Conservation (phyloP, 495 filamentous ascomycete species). For the Hypoxylon lenormandii region DNA sequence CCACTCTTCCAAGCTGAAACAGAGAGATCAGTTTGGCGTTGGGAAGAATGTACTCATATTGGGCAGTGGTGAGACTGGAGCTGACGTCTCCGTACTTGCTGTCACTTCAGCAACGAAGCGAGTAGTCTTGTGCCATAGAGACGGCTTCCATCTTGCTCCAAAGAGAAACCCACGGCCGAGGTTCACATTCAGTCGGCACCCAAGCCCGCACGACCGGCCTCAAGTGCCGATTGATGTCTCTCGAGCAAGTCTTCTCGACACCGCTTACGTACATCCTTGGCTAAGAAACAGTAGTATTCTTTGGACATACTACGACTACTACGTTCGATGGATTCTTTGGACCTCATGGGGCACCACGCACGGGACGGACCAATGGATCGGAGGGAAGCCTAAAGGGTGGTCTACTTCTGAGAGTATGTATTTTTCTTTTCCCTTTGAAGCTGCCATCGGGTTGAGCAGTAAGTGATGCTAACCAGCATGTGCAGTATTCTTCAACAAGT, state of each 20-base stretch:
- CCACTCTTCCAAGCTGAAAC: slow-evolving; percentile 57
- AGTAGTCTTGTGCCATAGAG: slow-evolving; percentile 57
- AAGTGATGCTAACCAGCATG: slow-evolving; percentile 1
- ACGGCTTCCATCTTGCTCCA: slow-evolving; percentile 54
- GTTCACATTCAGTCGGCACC: slow-evolving; percentile 27
- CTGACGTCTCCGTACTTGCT: slow-evolving; percentile 56
- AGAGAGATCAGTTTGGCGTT: slow-evolving; percentile 50
- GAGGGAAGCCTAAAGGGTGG: slow-evolving; percentile 38
- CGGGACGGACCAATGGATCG: slow-evolving; percentile 47
- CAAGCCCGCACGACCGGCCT: slow-evolving; percentile 39
- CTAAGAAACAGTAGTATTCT: slow-evolving; percentile 44
- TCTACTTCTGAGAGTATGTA: slow-evolving; percentile 43
- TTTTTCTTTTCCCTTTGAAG: not conserved
- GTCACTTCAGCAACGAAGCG: slow-evolving; percentile 54
- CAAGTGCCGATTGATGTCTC: slow-evolving; percentile 59
- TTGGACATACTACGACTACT: slow-evolving; percentile 46
- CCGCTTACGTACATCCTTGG: slow-evolving; percentile 61
- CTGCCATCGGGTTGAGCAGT: too few relatives aligned
- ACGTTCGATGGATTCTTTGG: slow-evolving; percentile 39
- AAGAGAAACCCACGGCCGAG: slow-evolving; percentile 49
- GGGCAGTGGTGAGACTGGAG: slow-evolving; percentile 56
- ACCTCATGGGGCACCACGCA: slow-evolving; percentile 39
- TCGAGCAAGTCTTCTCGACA: slow-evolving; percentile 62
- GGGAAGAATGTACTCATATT: slow-evolving; percentile 54
- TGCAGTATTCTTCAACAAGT: slow-evolving; percentile 49